phyloP scores from a whole-genome alignment of 192 early-diverging fungal genomes.

The Gaertneriomyces semiglobifer region DNA sequence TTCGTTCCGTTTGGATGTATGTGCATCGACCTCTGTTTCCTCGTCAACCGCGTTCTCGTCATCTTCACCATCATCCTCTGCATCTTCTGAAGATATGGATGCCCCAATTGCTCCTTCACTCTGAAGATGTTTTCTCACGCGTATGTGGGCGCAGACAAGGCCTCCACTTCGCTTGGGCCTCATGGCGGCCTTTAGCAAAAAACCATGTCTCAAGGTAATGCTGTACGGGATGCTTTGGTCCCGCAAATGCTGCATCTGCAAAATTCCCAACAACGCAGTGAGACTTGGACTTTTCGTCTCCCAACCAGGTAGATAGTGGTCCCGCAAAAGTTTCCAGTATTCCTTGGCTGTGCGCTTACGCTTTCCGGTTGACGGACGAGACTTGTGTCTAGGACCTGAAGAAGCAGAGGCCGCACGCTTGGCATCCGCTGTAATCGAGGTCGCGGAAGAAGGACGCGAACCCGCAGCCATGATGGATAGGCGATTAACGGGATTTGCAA shows the following conservation, averaged over 20 bases:
- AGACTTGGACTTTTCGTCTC: too few species aligned
- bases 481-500: neutral
- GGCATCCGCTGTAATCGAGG: neutral
- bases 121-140: too few species aligned
- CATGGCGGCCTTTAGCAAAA: constrained; percentile 32
- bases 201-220: constrained; percentile 31
- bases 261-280: neutral
- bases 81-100: constrained; percentile 29
- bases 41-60: constrained; percentile 10
- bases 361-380: constrained; percentile 13
- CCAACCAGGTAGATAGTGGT: neutral
- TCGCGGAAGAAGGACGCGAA: neutral
- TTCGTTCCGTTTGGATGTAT: constrained; percentile 2
- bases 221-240: constrained; percentile 31
- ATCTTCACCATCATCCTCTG: neutral
- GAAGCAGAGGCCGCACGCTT: neutral
- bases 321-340: neutral
- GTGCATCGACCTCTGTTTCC: constrained; percentile 12
- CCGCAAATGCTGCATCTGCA: neutral
- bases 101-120: constrained; percentile 6
- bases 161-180: constrained; percentile 19
- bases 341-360: constrained; percentile 3
- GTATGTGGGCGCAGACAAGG: constrained; percentile 22
- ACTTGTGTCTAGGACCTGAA: constrained; percentile 8
- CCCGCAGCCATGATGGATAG: neutral